These are phyloP conservation scores for Candida sonorensis DNA, from an alignment of 805 yeast species.

Conservation along the genomic window DNA sequence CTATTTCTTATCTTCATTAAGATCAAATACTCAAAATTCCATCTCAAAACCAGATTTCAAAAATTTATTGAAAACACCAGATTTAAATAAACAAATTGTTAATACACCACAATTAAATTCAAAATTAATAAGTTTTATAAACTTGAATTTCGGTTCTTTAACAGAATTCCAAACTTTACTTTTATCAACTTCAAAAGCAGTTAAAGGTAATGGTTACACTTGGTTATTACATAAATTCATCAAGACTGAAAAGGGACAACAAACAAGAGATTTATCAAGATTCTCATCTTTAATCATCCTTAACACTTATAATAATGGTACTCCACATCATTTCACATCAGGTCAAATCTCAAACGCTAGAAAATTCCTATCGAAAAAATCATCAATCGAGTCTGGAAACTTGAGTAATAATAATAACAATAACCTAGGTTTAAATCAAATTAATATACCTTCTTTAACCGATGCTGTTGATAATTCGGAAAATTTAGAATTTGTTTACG, in stretches of 20 bases:
- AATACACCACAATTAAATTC: constrained; percentile 15
- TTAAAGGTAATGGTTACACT: constrained; percentile 85
- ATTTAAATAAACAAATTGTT: constrained; percentile 23
- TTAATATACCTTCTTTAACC: constrained; percentile 27
- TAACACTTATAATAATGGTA: constrained; percentile 86
- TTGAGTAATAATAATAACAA: constrained; percentile 6
- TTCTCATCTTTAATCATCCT: constrained; percentile 52
- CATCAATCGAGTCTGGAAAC: constrained; percentile 8
- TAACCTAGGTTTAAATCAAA: constrained; percentile 6
- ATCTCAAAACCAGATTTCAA: constrained; percentile 17
- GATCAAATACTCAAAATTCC: constrained; percentile 15
- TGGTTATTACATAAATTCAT: constrained; percentile 71
- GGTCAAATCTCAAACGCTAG: constrained; percentile 42
- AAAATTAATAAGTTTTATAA: constrained; percentile 41
- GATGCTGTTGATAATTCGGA: constrained; percentile 37
- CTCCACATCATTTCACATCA: constrained; percentile 59
- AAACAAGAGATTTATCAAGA: constrained; percentile 17
- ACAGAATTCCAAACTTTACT: constrained; percentile 69
- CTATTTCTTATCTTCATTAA: constrained; percentile 40
- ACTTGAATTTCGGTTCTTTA: constrained; percentile 64
- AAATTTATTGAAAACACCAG: constrained; percentile 32
- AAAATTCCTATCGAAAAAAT: constrained; percentile 21
- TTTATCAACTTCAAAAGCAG: constrained; percentile 57
- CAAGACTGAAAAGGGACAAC: constrained; percentile 18
- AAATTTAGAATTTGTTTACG: constrained; percentile 31